Evolutionary conservation across 257 asterid genomes (phyloP).

Genomic region (Coffea canephora): DNA sequence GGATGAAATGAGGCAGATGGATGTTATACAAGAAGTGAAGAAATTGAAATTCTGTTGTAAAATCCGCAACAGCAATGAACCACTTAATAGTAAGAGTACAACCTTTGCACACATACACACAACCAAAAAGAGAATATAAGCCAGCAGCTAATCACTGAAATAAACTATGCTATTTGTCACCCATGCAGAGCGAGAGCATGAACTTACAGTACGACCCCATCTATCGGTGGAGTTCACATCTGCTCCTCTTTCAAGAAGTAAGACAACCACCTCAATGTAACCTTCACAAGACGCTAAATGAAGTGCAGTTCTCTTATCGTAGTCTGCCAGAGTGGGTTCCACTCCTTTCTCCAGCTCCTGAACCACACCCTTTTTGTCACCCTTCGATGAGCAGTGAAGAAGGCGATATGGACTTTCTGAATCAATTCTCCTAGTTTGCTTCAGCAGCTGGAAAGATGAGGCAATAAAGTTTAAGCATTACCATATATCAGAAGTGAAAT

Average conservation of each 20-base stretch:
- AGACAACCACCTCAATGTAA: constrained; percentile 44
- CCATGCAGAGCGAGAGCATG: constrained; percentile 1
- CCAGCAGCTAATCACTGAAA: neutral
- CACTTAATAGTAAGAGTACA: neutral
- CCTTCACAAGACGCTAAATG: constrained; percentile 72
- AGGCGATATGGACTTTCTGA: constrained; percentile 56
- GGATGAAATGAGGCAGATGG: neutral
- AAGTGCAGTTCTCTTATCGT: constrained; percentile 65
- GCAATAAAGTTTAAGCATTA: neutral
- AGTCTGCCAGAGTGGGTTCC: constrained; percentile 48
- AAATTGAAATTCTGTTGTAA: too few relatives aligned
- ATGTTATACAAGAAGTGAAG: neutral
- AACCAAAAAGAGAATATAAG: neutral
- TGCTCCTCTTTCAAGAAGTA: constrained; percentile 57
- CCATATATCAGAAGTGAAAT: neutral
- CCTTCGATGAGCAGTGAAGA: constrained; percentile 58
- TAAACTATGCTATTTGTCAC: neutral
- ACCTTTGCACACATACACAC: neutral
- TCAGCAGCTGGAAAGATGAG: constrained; percentile 14
- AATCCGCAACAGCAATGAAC: neutral
- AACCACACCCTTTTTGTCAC: constrained; percentile 58
- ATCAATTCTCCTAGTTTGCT: constrained; percentile 35
- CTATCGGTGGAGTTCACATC: constrained; percentile 61
- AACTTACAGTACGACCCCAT: constrained; percentile 75
- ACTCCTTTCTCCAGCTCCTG: constrained; percentile 55